Evolutionary conservation across 768 basidiomycete genomes (phyloP).

Genomic region (Termitomyces sp.): DNA sequence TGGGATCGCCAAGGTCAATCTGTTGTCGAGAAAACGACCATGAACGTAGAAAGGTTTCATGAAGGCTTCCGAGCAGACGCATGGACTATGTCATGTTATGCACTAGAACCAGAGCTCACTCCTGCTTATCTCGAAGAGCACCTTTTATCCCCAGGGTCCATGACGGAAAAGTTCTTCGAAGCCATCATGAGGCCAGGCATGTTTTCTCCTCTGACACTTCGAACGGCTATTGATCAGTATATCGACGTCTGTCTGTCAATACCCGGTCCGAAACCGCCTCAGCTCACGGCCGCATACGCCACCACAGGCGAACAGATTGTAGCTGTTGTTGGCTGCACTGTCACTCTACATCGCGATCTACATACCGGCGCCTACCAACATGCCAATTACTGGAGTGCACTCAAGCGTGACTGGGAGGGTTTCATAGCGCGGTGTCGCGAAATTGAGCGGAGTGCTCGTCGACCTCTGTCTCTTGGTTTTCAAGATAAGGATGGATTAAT

Average conservation of each 20-base stretch:
- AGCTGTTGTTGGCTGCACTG: slow-evolving; percentile 81
- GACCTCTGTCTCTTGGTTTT: slow-evolving; percentile 66
- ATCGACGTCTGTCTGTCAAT: slow-evolving; percentile 63
- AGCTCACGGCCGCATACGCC: slow-evolving; percentile 56
- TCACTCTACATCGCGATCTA: slow-evolving; percentile 63
- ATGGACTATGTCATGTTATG: slow-evolving; percentile 57
- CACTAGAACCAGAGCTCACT: slow-evolving; percentile 70
- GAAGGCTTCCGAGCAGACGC: slow-evolving; percentile 22
- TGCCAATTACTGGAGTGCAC: slow-evolving; percentile 73
- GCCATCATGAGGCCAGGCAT: slow-evolving; percentile 83
- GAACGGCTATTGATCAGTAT: slow-evolving; percentile 80
- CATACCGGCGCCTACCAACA: slow-evolving; percentile 77
- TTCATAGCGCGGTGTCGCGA: slow-evolving; percentile 88
- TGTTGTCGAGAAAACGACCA: slow-evolving; percentile 50
- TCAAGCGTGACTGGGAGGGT: slow-evolving; percentile 94
- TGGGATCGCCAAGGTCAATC: slow-evolving; percentile 83
- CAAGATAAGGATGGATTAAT: slow-evolving; percentile 42
- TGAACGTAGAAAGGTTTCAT: slow-evolving; percentile 33
- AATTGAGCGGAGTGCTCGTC: slow-evolving; percentile 79
- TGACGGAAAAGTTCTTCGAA: slow-evolving; percentile 75
- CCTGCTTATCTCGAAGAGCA: slow-evolving; percentile 87
- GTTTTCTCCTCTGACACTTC: slow-evolving; percentile 79
- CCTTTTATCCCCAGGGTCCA: slow-evolving; percentile 61
- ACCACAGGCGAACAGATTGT: slow-evolving; percentile 72
- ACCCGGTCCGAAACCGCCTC: slow-evolving; percentile 49